Evolutionary conservation across 352 stramenopile genomes (phyloP), one percentile per base, ranked within the genome.

Genomic region (Phytophthora macrochlamydospora): DNA sequence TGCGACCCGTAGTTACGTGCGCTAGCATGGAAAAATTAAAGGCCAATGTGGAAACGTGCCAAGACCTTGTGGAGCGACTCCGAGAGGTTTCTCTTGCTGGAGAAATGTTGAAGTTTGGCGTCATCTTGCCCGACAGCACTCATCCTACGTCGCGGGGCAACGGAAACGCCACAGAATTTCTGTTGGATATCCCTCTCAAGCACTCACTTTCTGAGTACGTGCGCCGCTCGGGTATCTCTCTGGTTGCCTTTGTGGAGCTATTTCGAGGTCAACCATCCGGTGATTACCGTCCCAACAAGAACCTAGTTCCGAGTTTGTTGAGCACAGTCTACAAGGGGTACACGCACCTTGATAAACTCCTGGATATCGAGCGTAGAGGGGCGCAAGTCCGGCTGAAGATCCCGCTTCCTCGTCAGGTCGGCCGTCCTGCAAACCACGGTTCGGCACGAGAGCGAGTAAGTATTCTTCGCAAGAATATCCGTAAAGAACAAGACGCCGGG

Each of bases 391-490:
- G 13, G 1, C 29, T 56, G 2, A 46, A 28, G 14, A 0, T 44
- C 2, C 4, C 13, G 6, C 18, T 37, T 18, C 45, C 45, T 7
- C 52, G n/a, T 31, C 57, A 66, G 18, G 6, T 9, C 4, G 6
- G 44, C 2, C 56, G 51, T 4, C 42, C 55, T 31, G 31, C 64
- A 46, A 62, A 65, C 9, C 55, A 70, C 31, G 43, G 56, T 0
- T 67, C 46, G n/a, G 53, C 52, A 2, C 7, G 13, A 14, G 46
- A 68, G 6, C 38, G 58, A 0, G 12, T 71, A 31, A 65, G 60
- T 30, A 28, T 65, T 1, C 53, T 74, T 35, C 51, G 67, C 32
- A 67, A 71, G 37, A 70, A 75, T 18, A 63, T 70, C 9, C 29
- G 67, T 0, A 68, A 63, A 9, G 51, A 71, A 31, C 62, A 75